A percentile compares a stretch with the other conserved stretches of the same genome.
These are phyloP conservation scores for Phaffia australis DNA, from an alignment of 768 basidiomycete species.

Conservation along the genomic window DNA sequence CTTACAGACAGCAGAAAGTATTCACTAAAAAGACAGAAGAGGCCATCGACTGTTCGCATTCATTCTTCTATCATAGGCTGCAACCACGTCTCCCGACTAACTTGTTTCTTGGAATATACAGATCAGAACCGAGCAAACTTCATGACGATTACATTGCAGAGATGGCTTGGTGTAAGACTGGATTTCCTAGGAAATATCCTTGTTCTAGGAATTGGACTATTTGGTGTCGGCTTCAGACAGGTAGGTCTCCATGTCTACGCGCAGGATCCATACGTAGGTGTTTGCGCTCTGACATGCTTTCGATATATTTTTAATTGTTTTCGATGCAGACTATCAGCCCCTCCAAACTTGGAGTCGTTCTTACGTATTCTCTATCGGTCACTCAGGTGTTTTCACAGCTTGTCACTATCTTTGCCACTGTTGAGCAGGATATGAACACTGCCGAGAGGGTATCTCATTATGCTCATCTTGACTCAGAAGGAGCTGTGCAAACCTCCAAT, in stretches of 20 bases:
- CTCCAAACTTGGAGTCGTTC: slow-evolving; percentile 52
- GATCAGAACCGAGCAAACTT: slow-evolving; percentile 18
- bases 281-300: no score
- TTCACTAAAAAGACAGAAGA: slow-evolving; percentile 14
- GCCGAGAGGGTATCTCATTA: slow-evolving; percentile 82
- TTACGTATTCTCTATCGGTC: slow-evolving; percentile 45
- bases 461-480: slow-evolving; percentile 60
- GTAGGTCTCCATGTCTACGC: background rate
- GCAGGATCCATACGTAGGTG: no score
- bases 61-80: background rate
- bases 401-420: slow-evolving; percentile 49
- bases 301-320: background rate
- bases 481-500: slow-evolving; percentile 43
- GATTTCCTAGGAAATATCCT: slow-evolving; percentile 59
- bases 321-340: slow-evolving; percentile 44
- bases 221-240: slow-evolving; percentile 53
- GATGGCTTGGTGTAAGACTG: slow-evolving; percentile 53
- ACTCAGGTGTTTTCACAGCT: slow-evolving; percentile 42
- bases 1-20: slow-evolving; percentile 5
- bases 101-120: background rate
- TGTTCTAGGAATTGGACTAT: slow-evolving; percentile 58
- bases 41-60: background rate
- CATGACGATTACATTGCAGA: slow-evolving; percentile 16
- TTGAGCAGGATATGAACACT: slow-evolving; percentile 70
- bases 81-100: no score